phyloP scores from a whole-genome alignment of 345 rosid species.

The Sonneratia caseolaris region DNA sequence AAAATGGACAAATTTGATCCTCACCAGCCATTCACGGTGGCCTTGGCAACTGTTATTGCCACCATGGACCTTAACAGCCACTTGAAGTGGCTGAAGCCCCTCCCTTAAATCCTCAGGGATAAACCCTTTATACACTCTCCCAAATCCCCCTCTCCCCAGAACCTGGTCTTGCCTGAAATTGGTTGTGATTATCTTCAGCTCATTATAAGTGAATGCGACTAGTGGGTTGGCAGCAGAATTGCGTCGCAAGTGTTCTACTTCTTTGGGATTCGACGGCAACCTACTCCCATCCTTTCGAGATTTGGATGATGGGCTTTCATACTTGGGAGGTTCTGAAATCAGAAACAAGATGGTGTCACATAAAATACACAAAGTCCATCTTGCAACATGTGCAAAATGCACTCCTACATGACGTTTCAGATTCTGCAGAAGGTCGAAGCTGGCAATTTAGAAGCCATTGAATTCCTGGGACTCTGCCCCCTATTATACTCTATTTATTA shows the following conservation, averaged over 20 bases:
- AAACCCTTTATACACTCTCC: slow-evolving; percentile 84
- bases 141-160: slow-evolving; percentile 98
- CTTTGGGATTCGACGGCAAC: slow-evolving; percentile 86
- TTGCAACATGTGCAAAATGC: background rate
- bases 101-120: slow-evolving; percentile 52
- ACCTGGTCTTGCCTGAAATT: slow-evolving; percentile 85
- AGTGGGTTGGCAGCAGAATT: slow-evolving; percentile 73
- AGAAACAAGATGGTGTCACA: slow-evolving; percentile 5
- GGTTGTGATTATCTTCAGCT: slow-evolving; percentile 56
- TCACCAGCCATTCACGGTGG: slow-evolving; percentile 98
- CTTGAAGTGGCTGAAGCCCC: slow-evolving; percentile 55
- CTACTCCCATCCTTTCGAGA: slow-evolving; percentile 34
- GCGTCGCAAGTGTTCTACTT: slow-evolving; percentile 86
- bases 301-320: slow-evolving; percentile 30
- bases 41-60: slow-evolving; percentile 87
- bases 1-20: background rate
- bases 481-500: too few relatives aligned
- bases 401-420: background rate
- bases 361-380: background rate
- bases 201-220: slow-evolving; percentile 67
- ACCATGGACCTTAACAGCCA: slow-evolving; percentile 93
- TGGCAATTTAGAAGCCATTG: too few relatives aligned
- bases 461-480: too few relatives aligned
- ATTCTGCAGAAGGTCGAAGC: too few relatives aligned
- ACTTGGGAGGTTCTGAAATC: slow-evolving; percentile 57